Evolutionary conservation across 495 filamentous ascomycete species (phyloP), one percentile per base, ranked within the genome.

Genomic region (Pseudomonodictys pantanalensis): DNA sequence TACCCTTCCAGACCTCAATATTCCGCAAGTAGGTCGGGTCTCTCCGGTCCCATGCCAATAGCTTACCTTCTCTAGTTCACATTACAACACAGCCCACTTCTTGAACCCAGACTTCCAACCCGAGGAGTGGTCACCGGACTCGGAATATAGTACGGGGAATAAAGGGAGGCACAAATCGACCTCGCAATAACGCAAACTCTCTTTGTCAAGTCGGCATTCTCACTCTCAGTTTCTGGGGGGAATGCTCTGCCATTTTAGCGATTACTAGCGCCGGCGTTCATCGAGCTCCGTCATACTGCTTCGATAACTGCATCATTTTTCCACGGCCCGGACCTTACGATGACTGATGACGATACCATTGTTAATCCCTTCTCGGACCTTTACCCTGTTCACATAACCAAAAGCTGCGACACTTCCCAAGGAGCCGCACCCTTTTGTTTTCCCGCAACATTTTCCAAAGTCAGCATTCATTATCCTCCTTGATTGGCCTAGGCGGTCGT

Each of bases 1-100:
- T 68, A 24, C 68, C 65, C 9, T 71, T 72, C 45, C 67, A 71
- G 60, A 72, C 72, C 7, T 59, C 70, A 10, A 71, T 72, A 45
- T 73, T 73, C 65, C 68, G 66, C 48, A 72, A 73, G 71, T 73
- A 47, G 65, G 70, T 69, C 11, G 20, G 25, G n/a, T 25, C 18
- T 10, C 26, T 20, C 38, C 17, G 17, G 29, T 48, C 30, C 11
- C 15, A 24, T 7, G 56, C 23, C 6, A 18, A 28, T 32, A 5
- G 0, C 38, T 60, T 25, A 58, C 47, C 23, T 23, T 25, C 20
- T 9, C 12, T 23, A 75, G 72, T 54, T 75, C 73, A 0, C 70
- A 71, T 43, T 73, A 64, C 64, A 75, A 75, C 59, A 73, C 71
- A 24, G 73, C 73, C 30, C 73, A 75, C 57, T 73, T 71, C 56